Base-by-base conservation (phyloP, 1,139 yeast species). In the Sugiyamaella neomexicana region DNA sequence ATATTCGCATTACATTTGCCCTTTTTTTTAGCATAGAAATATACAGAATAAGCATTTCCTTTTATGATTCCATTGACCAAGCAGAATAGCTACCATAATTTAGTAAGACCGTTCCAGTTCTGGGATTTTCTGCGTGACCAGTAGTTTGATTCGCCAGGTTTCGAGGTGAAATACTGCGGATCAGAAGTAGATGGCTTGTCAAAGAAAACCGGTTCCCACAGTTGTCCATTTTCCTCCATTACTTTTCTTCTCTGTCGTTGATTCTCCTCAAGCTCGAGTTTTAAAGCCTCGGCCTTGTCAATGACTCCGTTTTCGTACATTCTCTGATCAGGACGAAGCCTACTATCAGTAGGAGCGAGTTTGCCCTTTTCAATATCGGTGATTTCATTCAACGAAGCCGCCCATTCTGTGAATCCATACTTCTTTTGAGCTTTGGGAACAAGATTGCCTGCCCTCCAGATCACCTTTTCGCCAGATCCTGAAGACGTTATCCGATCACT, bases 321-420 rank as follows among this genome's bases (percentile, higher is more conserved):
- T 45, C 80, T 74, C 65, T 89, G 81, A 69, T 93, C 99, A 0
- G 97, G 98, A 65, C 99, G 80, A 46, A 84, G 71, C 66, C 99
- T 80, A 2, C 97, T 87, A 68, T 93, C 99, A 0, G 95, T 89
- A 5, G 91, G 93, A 2, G 98, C 85, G 49, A 91, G 64, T 1
- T 69, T 58, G 10, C 76, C 85, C 36, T 79, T 68, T 67, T 89
- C 97, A 29, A 91, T 72, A 2, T 70, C 74, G 0, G 97, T 88
- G 41, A 89, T 80, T 58, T 89, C 87, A 66, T 90, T 89, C 67
- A 93, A 76, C 38, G 86, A 79, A 9, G 95, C 89, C 0, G 96
- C 84, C 72, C 86, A 93, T 55, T 77, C 75, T 0, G 97, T 86
- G 68, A 89, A 89, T 0, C 99, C 99, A 72, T 84, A 93, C 66